Conservation (phyloP, 2,329 filamentous ascomycete species). For the Neodidymelliopsis sp. region DNA sequence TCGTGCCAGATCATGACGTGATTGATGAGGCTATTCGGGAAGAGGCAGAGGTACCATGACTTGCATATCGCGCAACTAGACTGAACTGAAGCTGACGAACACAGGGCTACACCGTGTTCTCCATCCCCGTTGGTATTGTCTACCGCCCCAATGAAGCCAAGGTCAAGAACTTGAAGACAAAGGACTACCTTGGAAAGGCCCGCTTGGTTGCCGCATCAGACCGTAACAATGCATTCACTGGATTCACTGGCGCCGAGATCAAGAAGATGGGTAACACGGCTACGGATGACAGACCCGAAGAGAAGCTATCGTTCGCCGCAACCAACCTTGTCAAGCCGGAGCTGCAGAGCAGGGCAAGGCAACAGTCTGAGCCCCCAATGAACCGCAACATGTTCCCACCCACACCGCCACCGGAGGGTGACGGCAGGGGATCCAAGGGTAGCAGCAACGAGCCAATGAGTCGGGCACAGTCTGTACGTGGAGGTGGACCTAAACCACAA, state of each 20-base stretch:
- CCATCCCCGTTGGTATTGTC: constrained; percentile 92
- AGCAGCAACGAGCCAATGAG: constrained; percentile 48
- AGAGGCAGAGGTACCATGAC: constrained; percentile 77
- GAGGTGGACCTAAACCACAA: constrained; percentile 57
- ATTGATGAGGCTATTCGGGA: constrained; percentile 97
- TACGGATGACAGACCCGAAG: constrained; percentile 81
- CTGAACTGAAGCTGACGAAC: constrained; percentile 33
- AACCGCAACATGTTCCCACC: constrained; percentile 88
- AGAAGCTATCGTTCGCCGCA: constrained; percentile 89
- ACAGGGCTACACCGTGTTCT: constrained; percentile 97
- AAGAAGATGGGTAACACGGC: constrained; percentile 67
- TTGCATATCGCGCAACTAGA: not conserved
- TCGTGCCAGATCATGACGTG: constrained; percentile 94
- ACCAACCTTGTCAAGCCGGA: constrained; percentile 92
- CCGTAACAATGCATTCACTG: constrained; percentile 79
- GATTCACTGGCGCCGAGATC: constrained; percentile 79
- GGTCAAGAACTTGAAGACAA: constrained; percentile 96
- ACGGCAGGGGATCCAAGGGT: constrained; percentile 59
- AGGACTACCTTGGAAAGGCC: constrained; percentile 98
- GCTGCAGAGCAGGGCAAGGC: constrained; percentile 75
- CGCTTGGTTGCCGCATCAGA: constrained; percentile 89
- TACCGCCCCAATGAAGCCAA: constrained; percentile 97
- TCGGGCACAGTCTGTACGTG: constrained; percentile 59
- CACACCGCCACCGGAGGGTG: constrained; percentile 94
- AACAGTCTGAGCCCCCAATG: constrained; percentile 84